Evolutionary conservation across 2,329 filamentous ascomycete genomes (phyloP), one percentile per base, ranked within the genome.

Genomic region (Fusarium circinatum): DNA sequence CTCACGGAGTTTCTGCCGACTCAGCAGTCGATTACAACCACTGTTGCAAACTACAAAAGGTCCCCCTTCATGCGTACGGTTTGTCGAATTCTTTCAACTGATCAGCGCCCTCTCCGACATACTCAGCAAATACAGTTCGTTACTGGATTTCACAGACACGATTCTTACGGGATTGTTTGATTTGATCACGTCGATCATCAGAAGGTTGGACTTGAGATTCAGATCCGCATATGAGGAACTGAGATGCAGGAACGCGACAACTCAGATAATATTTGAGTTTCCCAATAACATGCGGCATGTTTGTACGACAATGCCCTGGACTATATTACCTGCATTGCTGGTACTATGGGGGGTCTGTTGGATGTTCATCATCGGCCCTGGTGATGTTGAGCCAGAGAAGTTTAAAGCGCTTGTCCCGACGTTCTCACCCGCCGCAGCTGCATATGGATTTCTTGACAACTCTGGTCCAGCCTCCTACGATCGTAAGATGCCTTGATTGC

Each of bases 181-280:
- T 10, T 20, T 26, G 12, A 39, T 60, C 6, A 38, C 20, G 6
- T n/a, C 47, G 0, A 34, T 54, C 5, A 32, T 60, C 0, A 13
- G 1, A 15, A 18, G 47, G 24, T 55, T 61, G 36, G 15, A 15
- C 11, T 2, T 14, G 18, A 15, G 58, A n/a, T 61, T 61, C 28
- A 54, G 18, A 14, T 18, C 7, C 22, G 24, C 20, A 3, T 61
- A 15, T 8, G 28, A 42, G 18, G n/a, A 54, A 18, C 47, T 61
- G 14, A n/a, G 6, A 1, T 38, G 20, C 15, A 60, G 32, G 26
- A 39, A 54, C 15, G 28, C 17, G 20, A 4, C 22, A 8, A 49
- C 47, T 24, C 47, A 24, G 47, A 32, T 49, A 32, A 32, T 49
- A 49, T 49, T 61, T 20, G 48, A 61, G n/a, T 61, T 56, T 13